Evolutionary conservation across 1,284 basidiomycete genomes (phyloP), one percentile per base, ranked within the genome.

Genomic region (Somion occarium): DNA sequence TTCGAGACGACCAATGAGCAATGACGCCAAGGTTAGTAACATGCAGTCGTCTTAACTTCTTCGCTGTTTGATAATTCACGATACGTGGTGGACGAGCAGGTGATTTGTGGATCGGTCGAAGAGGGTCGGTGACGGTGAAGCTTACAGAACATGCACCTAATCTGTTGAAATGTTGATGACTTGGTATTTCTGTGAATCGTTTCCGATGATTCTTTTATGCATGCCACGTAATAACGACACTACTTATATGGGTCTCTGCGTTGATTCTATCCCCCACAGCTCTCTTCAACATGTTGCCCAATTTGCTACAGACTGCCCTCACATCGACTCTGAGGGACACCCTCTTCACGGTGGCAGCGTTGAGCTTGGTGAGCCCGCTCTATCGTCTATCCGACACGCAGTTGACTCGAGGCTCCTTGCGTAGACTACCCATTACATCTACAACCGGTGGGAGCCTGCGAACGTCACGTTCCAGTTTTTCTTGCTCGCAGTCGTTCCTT

Each of bases 401-500:
- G 4, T 5, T 43, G 19, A 22, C 5, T 22, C 13, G 19, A 22
- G 5, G 4, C 5, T 5, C 5, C 20, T 9, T 13, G 7, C 13
- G 4, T 23, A 58, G 56, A 37, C 44, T 15, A 23, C 37, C 11
- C 51, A 58, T 34, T 22, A 52, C 5, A 50, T 55, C 12, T 53
- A 55, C 50, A 55, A 55, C 19, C 26, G 34, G 34, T 55, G 49
- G 45, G 56, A 58, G 30, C 53, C 53, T 2, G 37, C 27, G 22
- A 25, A 46, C 13, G 11, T 54, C 5, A n/a, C 27, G 3, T 22
- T 44, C 4, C 26, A 53, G 13, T 13, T 23, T 12, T n/a, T 30
- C 9, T 27, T 53, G 19, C 19, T 55, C 11, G 26, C 55, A 4
- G 15, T 41, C 5, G 5, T 50, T 18, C 51, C 53, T 15, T 9